Base-by-base conservation (phyloP, 2,329 filamentous ascomycete genomes). In the Mycogone perniciosa region DNA sequence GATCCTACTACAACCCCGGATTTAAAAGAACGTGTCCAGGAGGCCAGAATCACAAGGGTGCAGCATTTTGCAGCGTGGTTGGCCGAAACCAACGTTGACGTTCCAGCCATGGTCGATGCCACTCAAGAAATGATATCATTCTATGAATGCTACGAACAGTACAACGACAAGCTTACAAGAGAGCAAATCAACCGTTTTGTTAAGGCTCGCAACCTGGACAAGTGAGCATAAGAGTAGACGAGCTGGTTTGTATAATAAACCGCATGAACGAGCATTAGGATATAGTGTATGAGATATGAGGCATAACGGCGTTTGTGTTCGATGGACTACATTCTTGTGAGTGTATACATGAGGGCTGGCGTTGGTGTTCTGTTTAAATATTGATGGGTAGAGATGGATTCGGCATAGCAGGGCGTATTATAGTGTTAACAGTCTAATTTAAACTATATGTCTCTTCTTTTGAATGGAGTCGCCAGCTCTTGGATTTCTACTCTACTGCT, bases 51-150 rank as follows among this genome's bases (percentile, higher is more conserved):
- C 44, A 77, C 80, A 46, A 84, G 85, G 58, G 76, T 95, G 38
- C 77, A 81, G 61, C 72, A 77, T 33, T 81, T 80, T 53, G 80
- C 89, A 7, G 80, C 81, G 38, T 96, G 90, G 86, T 75, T 96
- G 51, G 87, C 90, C 1, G 89, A 95, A 64, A 93, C 88, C 61
- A 86, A 82, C 51, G 81, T 96, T 40, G 88, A 95, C 60, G 86
- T 96, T 61, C 82, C 88, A 57, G 86, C 84, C 31, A 85, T 95
- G 67, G 86, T 95, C 46, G 89, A 96, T 67, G 89, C 87, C 62
- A 92, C 88, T 0, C 91, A 96, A 69, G 91, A 96, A 70, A 79
- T 96, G 55, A 88, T 96, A 48, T 91, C 88, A 4, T 80, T 96
- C 56, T 96, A 96, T 64, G 88, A 95, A 62, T 80, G 73, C 54